Conservation (phyloP, 2,329 filamentous ascomycete genomes). For the Cytospora schulzeri region DNA sequence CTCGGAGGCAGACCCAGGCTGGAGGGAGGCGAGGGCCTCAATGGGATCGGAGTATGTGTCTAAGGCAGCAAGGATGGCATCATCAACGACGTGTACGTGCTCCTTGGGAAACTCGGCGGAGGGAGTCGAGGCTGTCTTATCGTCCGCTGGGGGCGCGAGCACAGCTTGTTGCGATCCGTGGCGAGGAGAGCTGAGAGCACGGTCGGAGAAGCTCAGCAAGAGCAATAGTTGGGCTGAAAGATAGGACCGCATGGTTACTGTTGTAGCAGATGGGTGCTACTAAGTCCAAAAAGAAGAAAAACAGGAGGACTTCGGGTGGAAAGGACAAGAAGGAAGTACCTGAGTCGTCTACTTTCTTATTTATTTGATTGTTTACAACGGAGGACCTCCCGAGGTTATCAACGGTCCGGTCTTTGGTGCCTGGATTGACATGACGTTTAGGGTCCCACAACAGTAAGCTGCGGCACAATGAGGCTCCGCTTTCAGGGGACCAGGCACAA, state of each 20-base stretch:
- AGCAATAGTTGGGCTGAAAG: slow-evolving; percentile 8
- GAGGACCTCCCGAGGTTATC: not conserved
- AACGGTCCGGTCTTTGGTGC: not conserved
- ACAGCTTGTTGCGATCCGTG: slow-evolving; percentile 20
- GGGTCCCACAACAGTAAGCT: not conserved
- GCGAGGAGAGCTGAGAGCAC: slow-evolving; percentile 11
- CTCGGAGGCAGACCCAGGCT: slow-evolving; percentile 22
- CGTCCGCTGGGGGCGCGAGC: slow-evolving; percentile 2
- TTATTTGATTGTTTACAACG: too few relatives aligned
- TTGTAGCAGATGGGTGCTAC: not conserved
- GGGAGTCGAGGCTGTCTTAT: not conserved
- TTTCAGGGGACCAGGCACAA: not conserved
- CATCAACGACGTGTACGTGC: slow-evolving; percentile 11
- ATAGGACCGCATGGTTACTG: slow-evolving; percentile 12
- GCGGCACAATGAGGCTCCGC: slow-evolving; percentile 3
- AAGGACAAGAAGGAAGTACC: too few relatives aligned
- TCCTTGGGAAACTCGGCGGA: not conserved
- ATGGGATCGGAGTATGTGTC: slow-evolving; percentile 17
- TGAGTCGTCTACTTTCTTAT: not conserved
- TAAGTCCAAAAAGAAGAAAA: not conserved
- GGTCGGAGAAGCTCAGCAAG: slow-evolving; percentile 18
- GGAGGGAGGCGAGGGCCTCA: slow-evolving; percentile 23
- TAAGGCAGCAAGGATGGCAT: slow-evolving; percentile 18
- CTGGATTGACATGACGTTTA: not conserved
- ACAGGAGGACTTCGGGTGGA: not conserved